Conservation (phyloP, 371 early-diverging fungal species). For the Mortierella sp. region DNA sequence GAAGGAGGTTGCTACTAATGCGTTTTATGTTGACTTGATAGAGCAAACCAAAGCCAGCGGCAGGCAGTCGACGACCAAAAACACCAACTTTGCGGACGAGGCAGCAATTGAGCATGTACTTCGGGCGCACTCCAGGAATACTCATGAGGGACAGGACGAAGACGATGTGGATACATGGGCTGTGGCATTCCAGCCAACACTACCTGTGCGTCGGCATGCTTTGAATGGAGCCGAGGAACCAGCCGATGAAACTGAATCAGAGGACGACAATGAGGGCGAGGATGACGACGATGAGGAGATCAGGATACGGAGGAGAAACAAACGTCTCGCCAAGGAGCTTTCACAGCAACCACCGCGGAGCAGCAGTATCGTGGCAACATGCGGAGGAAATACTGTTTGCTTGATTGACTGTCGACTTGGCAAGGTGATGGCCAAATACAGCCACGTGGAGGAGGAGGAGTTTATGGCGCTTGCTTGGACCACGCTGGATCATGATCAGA, state of each 20-base stretch:
- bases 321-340: conserved; percentile 19
- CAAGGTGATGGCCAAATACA: conserved; percentile 67
- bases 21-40: background rate
- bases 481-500: conserved; percentile 31
- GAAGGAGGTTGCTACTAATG: background rate
- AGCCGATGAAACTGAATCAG: background rate
- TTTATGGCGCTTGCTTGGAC: conserved; percentile 73
- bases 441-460: conserved; percentile 68
- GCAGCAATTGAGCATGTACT: conserved; percentile 34
- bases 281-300: conserved; percentile 12
- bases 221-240: background rate
- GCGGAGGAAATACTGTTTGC: conserved; percentile 64
- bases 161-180: conserved; percentile 33
- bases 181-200: conserved; percentile 44
- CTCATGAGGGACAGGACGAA: conserved; percentile 55
- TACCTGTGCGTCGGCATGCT: conserved; percentile 21
- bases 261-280: conserved; percentile 11
- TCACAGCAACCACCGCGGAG: conserved; percentile 17
- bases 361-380: conserved; percentile 60
- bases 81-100: conserved; percentile 16
- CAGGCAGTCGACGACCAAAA: conserved; percentile 3
- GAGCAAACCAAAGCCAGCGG: background rate
- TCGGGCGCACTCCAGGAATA: conserved; percentile 50
- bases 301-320: conserved; percentile 8
- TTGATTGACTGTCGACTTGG: conserved; percentile 66